Conservation (phyloP, 106 monocot species). For the Allium sativum region DNA sequence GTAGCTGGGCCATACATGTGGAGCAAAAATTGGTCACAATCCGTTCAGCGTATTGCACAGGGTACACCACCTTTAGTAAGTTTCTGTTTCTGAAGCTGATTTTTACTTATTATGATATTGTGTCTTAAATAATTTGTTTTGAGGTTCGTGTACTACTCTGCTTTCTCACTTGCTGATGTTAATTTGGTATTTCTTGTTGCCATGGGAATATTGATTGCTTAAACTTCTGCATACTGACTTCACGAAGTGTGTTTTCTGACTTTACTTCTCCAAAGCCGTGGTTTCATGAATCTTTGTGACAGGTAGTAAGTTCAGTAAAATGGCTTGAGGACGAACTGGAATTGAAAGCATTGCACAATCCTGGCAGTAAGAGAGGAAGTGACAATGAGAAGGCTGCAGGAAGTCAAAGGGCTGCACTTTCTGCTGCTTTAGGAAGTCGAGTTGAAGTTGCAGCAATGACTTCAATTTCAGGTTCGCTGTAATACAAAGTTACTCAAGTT, state of each 20-base stretch:
- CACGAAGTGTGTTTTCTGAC: no score
- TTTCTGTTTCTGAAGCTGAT: conserved; percentile 1
- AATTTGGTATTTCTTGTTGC: no score
- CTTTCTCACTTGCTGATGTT: no score
- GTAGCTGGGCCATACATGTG: conserved; percentile 88
- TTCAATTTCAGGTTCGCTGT: conserved; percentile 76
- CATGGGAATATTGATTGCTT: no score
- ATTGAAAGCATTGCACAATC: conserved; percentile 87
- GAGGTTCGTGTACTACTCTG: not conserved
- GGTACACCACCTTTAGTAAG: conserved; percentile 93
- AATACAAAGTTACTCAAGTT: no score
- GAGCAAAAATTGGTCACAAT: conserved; percentile 62
- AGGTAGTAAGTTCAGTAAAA: conserved; percentile 97
- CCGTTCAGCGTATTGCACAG: conserved; percentile 78
- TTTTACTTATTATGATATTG: not conserved
- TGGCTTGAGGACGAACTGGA: conserved; percentile 99
- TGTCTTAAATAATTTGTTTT: not conserved
- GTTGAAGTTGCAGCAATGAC: conserved; percentile 86
- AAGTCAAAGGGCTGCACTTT: conserved; percentile 76
- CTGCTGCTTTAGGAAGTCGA: conserved; percentile 88
- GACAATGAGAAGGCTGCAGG: conserved; percentile 70
- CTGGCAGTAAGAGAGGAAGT: conserved; percentile 74
- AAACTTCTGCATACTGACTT: no score
- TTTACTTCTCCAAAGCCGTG: not conserved
- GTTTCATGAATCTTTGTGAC: conserved; percentile 6